phyloP scores from a whole-genome alignment of 139 green algal species.

The Spirogloea muscicola region DNA sequence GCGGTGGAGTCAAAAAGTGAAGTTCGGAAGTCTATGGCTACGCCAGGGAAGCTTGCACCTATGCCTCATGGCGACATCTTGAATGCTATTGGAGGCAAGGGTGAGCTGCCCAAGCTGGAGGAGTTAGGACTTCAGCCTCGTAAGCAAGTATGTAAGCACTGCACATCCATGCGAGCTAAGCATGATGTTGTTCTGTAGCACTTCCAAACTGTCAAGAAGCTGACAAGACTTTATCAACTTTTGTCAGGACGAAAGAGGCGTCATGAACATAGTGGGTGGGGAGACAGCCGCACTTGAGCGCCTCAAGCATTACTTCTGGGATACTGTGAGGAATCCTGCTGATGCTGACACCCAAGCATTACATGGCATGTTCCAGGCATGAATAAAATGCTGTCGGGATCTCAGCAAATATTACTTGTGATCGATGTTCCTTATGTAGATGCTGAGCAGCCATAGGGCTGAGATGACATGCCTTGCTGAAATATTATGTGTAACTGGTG shows the following conservation, averaged over 20 bases:
- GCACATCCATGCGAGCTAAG: background rate
- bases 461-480: background rate
- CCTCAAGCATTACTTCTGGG: slow-evolving; percentile 93
- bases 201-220: background rate
- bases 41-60: slow-evolving; percentile 8
- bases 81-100: background rate
- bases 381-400: background rate
- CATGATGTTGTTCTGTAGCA: slow-evolving; percentile 4
- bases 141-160: background rate
- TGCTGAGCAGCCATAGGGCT: background rate
- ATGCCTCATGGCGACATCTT: slow-evolving; percentile 6
- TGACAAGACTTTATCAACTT: background rate
- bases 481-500: too few species aligned
- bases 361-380: too few species aligned
- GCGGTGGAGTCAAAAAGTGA: slow-evolving; percentile 16
- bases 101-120: slow-evolving; percentile 1
- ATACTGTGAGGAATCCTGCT: slow-evolving; percentile 44
- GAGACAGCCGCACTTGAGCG: slow-evolving; percentile 80
- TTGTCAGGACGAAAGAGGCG: slow-evolving; percentile 52
- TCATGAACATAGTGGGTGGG: slow-evolving; percentile 80
- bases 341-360: background rate
- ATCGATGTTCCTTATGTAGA: background rate
- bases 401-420: background rate
- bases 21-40: background rate
- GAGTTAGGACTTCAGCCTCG: slow-evolving; percentile 13